A percentile compares a stretch with the other conserved stretches of the same genome.
Conservation (phyloP, 768 basidiomycete species). For the Wakefieldia striispora region DNA sequence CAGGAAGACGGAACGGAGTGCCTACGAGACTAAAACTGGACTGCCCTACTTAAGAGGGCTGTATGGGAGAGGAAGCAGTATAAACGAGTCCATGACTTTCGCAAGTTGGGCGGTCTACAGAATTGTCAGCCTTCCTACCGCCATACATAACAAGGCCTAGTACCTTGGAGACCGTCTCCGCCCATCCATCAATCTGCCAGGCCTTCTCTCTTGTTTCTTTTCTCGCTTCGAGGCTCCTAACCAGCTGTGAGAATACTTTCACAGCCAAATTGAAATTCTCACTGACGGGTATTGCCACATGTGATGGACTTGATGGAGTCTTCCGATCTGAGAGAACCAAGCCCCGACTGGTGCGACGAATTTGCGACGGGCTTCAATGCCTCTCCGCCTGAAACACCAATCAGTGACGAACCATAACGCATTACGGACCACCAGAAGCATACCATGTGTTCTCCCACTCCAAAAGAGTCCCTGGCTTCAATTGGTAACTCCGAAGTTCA, state of each 20-base stretch:
- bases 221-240: constrained; percentile 70
- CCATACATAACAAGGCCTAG: constrained; percentile 14
- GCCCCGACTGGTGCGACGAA: constrained; percentile 85
- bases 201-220: constrained; percentile 86
- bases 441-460: constrained; percentile 97
- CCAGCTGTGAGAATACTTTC: constrained; percentile 9
- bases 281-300: constrained; percentile 96
- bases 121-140: constrained; percentile 1
- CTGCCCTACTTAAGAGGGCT: constrained; percentile 73
- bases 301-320: constrained; percentile 88
- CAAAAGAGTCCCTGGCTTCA: constrained; percentile 84
- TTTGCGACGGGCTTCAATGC: constrained; percentile 89
- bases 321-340: constrained; percentile 90
- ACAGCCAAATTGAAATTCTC: constrained; percentile 4
- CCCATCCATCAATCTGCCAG: constrained; percentile 96
- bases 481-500: constrained; percentile 85
- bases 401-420: constrained; percentile 1
- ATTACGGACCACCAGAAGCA: constrained; percentile 12
- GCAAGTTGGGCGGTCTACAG: constrained; percentile 85
- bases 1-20: not conserved
- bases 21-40: not conserved
- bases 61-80: constrained; percentile 76
- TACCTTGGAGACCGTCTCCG: constrained; percentile 90
- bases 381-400: constrained; percentile 64
- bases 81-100: constrained; percentile 81